Conservation (phyloP, 495 filamentous ascomycete genomes). For the Aspergillus wentii region DNA sequence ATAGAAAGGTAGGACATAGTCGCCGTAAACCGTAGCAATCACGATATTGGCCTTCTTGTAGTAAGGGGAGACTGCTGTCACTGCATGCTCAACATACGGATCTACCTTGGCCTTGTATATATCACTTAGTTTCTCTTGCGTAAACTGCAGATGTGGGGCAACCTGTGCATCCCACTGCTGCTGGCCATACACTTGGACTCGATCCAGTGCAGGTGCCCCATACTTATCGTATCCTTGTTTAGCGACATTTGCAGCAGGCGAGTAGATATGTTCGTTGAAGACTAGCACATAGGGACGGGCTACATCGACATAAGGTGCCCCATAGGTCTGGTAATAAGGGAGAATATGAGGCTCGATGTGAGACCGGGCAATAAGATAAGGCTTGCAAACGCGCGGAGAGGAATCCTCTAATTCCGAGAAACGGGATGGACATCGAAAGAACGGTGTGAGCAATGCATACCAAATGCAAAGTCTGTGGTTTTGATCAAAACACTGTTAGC, state of each 20-base stretch:
- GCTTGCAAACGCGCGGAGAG: constrained; percentile 78
- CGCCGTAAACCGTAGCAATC: constrained; percentile 61
- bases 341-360: constrained; percentile 68
- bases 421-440: constrained; percentile 77
- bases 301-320: constrained; percentile 73
- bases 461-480: constrained; percentile 67
- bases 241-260: constrained; percentile 59
- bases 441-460: constrained; percentile 75
- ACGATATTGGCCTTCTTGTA: constrained; percentile 58
- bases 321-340: constrained; percentile 85
- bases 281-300: constrained; percentile 68
- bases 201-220: constrained; percentile 70
- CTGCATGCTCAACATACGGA: constrained; percentile 64
- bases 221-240: constrained; percentile 61
- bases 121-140: constrained; percentile 51
- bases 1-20: constrained; percentile 71
- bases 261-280: constrained; percentile 61
- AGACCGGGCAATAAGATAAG: constrained; percentile 68
- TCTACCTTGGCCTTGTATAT: constrained; percentile 66
- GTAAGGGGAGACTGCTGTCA: constrained; percentile 60
- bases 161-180: constrained; percentile 74
- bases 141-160: constrained; percentile 65
- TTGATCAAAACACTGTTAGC: constrained; percentile 2
- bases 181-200: constrained; percentile 56
- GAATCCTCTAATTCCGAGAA: constrained; percentile 58